Base-by-base conservation (phyloP, 352 stramenopile genomes). In the Blastocystis hominis region DNA sequence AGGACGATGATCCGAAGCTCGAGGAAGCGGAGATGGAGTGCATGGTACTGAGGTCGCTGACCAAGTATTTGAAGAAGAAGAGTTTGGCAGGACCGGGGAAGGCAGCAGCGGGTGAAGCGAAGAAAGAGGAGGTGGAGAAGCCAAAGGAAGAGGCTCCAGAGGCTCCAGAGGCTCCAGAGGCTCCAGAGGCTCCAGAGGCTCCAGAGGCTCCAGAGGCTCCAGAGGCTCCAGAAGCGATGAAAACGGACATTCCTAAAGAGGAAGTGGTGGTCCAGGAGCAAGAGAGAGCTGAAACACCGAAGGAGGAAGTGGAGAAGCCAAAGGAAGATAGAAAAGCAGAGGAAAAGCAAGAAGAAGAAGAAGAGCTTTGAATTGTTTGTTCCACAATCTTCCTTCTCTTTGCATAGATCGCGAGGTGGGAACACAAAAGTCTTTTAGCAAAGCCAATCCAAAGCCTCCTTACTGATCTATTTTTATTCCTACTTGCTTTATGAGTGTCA, bases 401-500 rank as follows among this genome's bases (percentile, higher is more conserved):
- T n/a, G 50, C n/a, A 59, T n/a, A 2, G 50, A 59, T 20, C 50
- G n/a, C 50, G 13, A 20, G 50, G 50, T 2, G 50, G 50, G n/a
- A 59, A 59, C 50, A 59, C 50, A 59, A 59, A 59, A 59, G 50
- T 20, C n/a, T 59, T 59, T 59, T 59, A 30, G 24, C 24, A 30
- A 30, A 30, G 24, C 24, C 24, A 30, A 30, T 30, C 24, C 24
- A 30, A 30, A 30, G 24, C 24, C 24, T 30, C 24, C 24, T 30
- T 30, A 30, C 24, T 30, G 24, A 30, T 30, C 24, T 30, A 30
- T 30, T 30, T 30, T 30, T 59, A 13, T 59, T 59, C 50, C 10
- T 13, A n/a, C 10, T 59, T 59, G n/a, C n/a, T 59, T 59, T 36
- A 84, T 84, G 72, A 84, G 72, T 84, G 72, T 84, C 42, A 50